Evolutionary conservation across 345 rosid species (phyloP).

Genomic region (Moricandia arvensis): DNA sequence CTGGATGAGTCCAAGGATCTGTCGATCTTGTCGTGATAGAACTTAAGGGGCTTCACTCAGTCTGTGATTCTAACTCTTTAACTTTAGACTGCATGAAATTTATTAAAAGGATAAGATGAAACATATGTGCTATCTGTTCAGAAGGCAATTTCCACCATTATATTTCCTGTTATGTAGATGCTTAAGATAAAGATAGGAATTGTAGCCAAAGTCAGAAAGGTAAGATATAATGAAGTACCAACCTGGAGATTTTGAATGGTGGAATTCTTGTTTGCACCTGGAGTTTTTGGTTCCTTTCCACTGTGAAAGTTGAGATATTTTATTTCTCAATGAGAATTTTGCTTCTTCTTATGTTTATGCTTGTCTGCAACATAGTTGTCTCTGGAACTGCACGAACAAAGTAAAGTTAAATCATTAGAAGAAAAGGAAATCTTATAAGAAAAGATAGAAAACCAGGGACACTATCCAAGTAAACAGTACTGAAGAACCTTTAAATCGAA

Average conservation of each 20-base stretch:
- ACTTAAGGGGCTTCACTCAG: slow-evolving; percentile 59
- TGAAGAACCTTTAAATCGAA: slow-evolving; percentile 86
- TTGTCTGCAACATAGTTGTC: slow-evolving; percentile 72
- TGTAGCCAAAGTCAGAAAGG: slow-evolving; percentile 9
- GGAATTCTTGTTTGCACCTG: slow-evolving; percentile 66
- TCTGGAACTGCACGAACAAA: slow-evolving; percentile 70
- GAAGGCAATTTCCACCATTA: slow-evolving; percentile 10
- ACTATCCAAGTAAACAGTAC: slow-evolving; percentile 17
- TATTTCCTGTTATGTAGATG: slow-evolving; percentile 4
- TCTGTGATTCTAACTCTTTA: slow-evolving; percentile 64
- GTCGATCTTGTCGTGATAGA: slow-evolving; percentile 47
- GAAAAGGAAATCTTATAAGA: background rate
- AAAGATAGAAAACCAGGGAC: background rate
- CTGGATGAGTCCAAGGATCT: slow-evolving; percentile 47
- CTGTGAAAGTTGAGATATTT: slow-evolving; percentile 67
- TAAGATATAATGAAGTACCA: slow-evolving; percentile 18
- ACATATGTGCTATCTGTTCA: slow-evolving; percentile 13
- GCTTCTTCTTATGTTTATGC: slow-evolving; percentile 78
- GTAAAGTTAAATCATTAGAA: slow-evolving; percentile 3
- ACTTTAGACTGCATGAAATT: slow-evolving; percentile 58
- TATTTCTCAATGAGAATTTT: slow-evolving; percentile 76
- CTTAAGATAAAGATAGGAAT: background rate
- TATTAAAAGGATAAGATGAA: background rate
- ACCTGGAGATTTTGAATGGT: slow-evolving; percentile 84
- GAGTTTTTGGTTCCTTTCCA: slow-evolving; percentile 71